Percentiles rank a stretch among this genome's conserved stretches.
These are phyloP conservation scores for Podospora bellae-mahoneyi DNA, from an alignment of 495 filamentous ascomycete genomes.

Conservation along the genomic window DNA sequence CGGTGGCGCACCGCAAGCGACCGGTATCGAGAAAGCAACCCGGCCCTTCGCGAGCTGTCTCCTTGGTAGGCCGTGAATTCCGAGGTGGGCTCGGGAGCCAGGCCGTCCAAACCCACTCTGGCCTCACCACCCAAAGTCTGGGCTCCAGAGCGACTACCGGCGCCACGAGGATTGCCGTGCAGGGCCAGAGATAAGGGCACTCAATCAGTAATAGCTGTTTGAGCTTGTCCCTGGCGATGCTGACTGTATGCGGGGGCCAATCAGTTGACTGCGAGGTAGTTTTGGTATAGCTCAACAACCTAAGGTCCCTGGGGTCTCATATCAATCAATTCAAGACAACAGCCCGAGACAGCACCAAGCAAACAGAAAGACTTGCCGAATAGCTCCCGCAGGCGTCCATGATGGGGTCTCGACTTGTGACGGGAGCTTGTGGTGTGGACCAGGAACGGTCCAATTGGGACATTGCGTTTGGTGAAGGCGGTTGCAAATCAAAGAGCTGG, in stretches of 20 bases:
- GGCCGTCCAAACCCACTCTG: neutral
- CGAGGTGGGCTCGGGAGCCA: neutral
- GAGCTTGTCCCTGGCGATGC: constrained; percentile 16
- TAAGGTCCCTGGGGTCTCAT: no score
- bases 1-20: neutral
- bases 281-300: no score
- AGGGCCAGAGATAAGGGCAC: constrained; percentile 32
- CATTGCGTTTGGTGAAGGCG: neutral
- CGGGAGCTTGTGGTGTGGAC: neutral
- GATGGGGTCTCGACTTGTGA: neutral
- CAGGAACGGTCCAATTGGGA: neutral
- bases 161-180: constrained; percentile 29
- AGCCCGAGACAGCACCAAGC: neutral
- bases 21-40: neutral
- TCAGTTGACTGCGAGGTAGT: neutral
- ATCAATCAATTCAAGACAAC: neutral
- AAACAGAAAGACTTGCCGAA: neutral
- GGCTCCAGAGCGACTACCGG: constrained; percentile 24
- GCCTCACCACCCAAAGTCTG: constrained; percentile 4
- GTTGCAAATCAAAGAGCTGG: neutral
- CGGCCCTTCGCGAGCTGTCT: neutral
- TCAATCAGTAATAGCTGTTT: constrained; percentile 33
- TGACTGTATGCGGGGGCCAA: constrained; percentile 11
- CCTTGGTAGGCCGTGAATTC: neutral
- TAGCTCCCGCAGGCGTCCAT: neutral